Evolutionary conservation across 2,329 filamentous ascomycete species (phyloP).

Genomic region (Acrocalymma vagum): DNA sequence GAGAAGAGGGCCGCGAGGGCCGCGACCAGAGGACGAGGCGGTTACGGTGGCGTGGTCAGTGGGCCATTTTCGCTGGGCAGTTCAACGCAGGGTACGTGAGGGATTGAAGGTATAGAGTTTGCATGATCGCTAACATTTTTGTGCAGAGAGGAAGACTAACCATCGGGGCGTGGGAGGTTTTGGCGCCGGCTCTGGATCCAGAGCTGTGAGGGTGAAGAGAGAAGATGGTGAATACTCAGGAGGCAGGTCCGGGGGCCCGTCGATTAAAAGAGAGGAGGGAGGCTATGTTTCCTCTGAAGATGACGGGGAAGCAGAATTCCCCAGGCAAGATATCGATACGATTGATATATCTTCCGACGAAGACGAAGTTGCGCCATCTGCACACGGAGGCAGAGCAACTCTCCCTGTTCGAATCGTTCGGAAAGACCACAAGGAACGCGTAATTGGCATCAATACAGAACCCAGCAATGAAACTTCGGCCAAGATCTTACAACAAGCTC

Average conservation of each 20-base stretch:
- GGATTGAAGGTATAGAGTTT: background rate
- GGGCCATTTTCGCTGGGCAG: constrained; percentile 52
- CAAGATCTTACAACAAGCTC: constrained; percentile 47
- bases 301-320: constrained; percentile 53
- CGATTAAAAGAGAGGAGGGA: constrained; percentile 43
- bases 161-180: constrained; percentile 30
- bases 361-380: constrained; percentile 41
- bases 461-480: constrained; percentile 56
- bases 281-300: constrained; percentile 60
- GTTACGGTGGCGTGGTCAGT: constrained; percentile 51
- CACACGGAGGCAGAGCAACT: constrained; percentile 30
- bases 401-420: constrained; percentile 64
- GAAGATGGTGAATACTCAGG: constrained; percentile 30
- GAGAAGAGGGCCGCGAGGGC: constrained; percentile 30
- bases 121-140: constrained; percentile 12
- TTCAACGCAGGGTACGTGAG: constrained; percentile 32
- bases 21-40: constrained; percentile 48
- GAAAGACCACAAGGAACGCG: constrained; percentile 63
- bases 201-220: constrained; percentile 39
- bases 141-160: constrained; percentile 30
- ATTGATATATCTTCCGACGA: constrained; percentile 67
- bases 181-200: constrained; percentile 37
- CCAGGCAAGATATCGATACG: constrained; percentile 64
- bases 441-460: constrained; percentile 63
- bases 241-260: constrained; percentile 21